Base-by-base conservation (phyloP, 106 monocot genomes). In the Posidonia australis region DNA sequence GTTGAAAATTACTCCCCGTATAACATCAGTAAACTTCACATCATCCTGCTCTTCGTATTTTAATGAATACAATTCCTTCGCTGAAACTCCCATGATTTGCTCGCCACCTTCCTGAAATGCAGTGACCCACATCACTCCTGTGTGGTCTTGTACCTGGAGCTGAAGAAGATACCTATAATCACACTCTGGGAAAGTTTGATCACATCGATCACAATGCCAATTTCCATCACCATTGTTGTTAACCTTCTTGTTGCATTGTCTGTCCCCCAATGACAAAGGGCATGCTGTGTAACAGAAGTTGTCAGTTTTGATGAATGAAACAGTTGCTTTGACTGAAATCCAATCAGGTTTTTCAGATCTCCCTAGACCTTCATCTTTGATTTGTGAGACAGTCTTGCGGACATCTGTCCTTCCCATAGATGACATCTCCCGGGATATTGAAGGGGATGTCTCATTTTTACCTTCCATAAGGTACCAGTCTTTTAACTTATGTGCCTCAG, bases 221-320 rank as follows among this genome's bases (percentile, higher is more conserved):
- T 63, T 77, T 18, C 93, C 93, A 83, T 93, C 93, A 31, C 88
- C 93, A 65, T 86, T 93, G 60, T 93, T 88, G 51, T 68, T 86
- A 42, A 88, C 93, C 66, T 93, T 93, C 62, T 93, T 93, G 48
- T 62, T 83, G 77, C 93, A 93, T 21, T 78, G 82, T 32, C 85
- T 80, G 23, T 83, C 85, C 5, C 74, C 80, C 0, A 77, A 64
- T 63, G 71, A 70, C 68, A 82, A 60, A 18, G 87, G 84, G 26
- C 92, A 92, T 46, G 87, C 92, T 27, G 92, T 87, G 56, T 92
- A 92, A 64, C 77, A 92, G 56, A 92, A 87, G 68, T 65, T 92
- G 27, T 92, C 87, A 64, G 43, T 51, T 58, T 75, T 87, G 44
- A 92, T 60, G 54, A 80, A 81, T 51, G 92, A 76, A 71, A 92